Conservation (phyloP, 106 monocot species). For the Platanthera guangdongensis region DNA sequence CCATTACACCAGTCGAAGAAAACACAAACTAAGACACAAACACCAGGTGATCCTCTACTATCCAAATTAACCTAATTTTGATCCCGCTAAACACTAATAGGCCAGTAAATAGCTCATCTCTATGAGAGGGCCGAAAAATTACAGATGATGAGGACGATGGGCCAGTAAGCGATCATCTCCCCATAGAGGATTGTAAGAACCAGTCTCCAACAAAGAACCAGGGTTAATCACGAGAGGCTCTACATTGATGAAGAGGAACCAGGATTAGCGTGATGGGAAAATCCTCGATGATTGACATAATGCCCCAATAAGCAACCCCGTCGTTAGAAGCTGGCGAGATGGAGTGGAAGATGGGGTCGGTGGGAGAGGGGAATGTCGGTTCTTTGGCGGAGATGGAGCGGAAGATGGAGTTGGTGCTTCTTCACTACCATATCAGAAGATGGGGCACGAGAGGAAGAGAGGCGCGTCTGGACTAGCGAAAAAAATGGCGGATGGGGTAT, state of each 20-base stretch:
- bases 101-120: neutral
- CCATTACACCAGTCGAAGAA: neutral
- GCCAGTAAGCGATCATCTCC: conserved; percentile 83
- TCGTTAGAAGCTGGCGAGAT: no score
- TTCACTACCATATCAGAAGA: no score
- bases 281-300: no score
- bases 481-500: no score
- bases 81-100: neutral
- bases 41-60: neutral
- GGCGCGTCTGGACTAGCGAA: no score
- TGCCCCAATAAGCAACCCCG: no score
- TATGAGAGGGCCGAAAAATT: neutral
- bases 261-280: neutral
- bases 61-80: neutral
- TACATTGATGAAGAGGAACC: conserved; percentile 19
- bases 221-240: conserved; percentile 47
- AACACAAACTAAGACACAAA: neutral
- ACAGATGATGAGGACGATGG: conserved; percentile 7
- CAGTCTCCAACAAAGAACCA: conserved; percentile 69
- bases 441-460: no score
- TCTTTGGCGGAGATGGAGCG: no score
- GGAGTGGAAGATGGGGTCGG: no score
- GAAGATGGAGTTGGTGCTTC: no score
- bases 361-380: no score
- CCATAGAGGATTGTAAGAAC: conserved; percentile 73